These are phyloP conservation scores for Vaccinium darrowii DNA, from an alignment of 148 eudicot genomes.

Conservation along the genomic window DNA sequence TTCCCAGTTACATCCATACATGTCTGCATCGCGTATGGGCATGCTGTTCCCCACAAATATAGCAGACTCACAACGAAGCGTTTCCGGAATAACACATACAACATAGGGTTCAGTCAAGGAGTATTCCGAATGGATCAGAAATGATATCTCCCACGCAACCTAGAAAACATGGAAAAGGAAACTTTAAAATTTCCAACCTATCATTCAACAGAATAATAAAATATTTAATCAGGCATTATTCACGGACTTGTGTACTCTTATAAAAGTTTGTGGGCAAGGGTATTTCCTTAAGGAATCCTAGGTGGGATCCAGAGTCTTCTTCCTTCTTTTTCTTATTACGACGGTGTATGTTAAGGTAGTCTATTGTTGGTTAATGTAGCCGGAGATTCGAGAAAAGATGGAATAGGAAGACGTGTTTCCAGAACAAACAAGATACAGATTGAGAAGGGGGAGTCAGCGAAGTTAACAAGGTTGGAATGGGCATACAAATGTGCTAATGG, in stretches of 20 bases:
- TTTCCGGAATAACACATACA: slow-evolving; percentile 40
- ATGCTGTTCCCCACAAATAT: slow-evolving; percentile 92
- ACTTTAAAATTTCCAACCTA: neutral
- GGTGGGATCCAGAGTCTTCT: neutral
- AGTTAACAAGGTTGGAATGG: too few species aligned
- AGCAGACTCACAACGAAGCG: slow-evolving; percentile 62
- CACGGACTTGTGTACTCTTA: neutral
- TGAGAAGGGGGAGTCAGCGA: too few species aligned
- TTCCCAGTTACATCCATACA: slow-evolving; percentile 57
- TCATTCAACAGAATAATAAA: neutral
- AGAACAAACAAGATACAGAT: too few species aligned
- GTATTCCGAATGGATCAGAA: slow-evolving; percentile 9
- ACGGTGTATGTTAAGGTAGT: neutral
- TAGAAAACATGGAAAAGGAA: slow-evolving; percentile 9
- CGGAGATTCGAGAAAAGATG: too few species aligned
- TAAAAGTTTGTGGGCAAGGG: neutral
- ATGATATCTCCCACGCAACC: slow-evolving; percentile 16
- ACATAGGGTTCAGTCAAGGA: slow-evolving; percentile 16
- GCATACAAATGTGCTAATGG: too few species aligned
- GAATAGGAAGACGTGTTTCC: too few species aligned
- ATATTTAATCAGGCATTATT: neutral
- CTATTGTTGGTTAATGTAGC: neutral
- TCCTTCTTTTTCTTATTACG: neutral
- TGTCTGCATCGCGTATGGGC: slow-evolving; percentile 93
- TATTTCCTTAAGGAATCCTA: neutral